These are phyloP conservation scores for Lactarius sp. DNA, from an alignment of 768 basidiomycete genomes.

Conservation along the genomic window DNA sequence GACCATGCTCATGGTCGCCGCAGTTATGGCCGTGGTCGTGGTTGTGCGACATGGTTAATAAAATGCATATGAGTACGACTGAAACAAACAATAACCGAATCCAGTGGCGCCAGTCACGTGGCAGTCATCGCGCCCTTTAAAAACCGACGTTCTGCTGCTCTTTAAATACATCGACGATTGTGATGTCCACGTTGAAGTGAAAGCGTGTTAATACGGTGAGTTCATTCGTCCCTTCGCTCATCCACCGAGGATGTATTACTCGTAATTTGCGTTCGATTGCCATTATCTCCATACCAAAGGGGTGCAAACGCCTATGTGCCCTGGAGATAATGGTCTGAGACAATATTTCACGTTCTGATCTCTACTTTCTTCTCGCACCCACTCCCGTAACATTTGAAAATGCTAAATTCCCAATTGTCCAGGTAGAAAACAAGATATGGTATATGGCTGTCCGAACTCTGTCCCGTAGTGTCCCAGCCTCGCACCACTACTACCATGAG, in stretches of 20 bases:
- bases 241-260: conserved; percentile 49
- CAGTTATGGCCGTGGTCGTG: conserved; percentile 47
- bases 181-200: neutral
- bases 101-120: neutral
- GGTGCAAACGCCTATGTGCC: conserved; percentile 62
- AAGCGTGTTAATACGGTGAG: conserved; percentile 26
- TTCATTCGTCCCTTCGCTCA: conserved; percentile 17
- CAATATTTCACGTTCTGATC: conserved; percentile 50
- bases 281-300: conserved; percentile 60
- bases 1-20: conserved; percentile 48
- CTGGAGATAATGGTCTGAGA: conserved; percentile 71
- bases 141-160: too few relatives aligned
- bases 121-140: too few relatives aligned
- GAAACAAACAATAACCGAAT: too few relatives aligned
- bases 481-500: neutral
- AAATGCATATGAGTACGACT: too few relatives aligned
- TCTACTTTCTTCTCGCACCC: neutral
- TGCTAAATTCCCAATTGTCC: neutral
- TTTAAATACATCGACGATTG: too few relatives aligned
- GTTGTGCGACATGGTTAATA: conserved; percentile 46
- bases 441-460: neutral
- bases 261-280: conserved; percentile 90
- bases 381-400: neutral
- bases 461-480: neutral
- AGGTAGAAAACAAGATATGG: neutral